Evolutionary conservation across 1,284 basidiomycete species (phyloP).

Genomic region (Clitocybe nebularis): DNA sequence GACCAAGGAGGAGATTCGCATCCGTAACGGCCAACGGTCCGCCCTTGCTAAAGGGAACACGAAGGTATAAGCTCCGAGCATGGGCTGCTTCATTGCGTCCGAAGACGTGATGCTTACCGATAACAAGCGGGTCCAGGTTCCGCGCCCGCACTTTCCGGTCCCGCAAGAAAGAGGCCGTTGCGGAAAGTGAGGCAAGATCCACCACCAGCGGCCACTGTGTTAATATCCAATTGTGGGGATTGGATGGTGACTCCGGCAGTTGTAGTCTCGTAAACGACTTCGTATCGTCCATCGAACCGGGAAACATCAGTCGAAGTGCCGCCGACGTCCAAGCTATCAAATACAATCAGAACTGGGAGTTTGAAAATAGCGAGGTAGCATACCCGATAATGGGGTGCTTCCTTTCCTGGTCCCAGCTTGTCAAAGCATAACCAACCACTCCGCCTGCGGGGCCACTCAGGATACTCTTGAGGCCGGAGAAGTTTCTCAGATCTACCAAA

Average conservation of each 20-base stretch:
- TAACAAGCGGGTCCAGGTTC: conserved; percentile 85
- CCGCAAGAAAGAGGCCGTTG: conserved; percentile 81
- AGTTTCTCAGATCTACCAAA: conserved; percentile 79
- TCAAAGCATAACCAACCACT: conserved; percentile 84
- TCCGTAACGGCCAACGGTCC: conserved; percentile 85
- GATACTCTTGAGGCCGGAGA: conserved; percentile 86
- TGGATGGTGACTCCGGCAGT: conserved; percentile 90
- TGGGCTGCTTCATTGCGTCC: too few relatives aligned
- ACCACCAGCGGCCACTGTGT: conserved; percentile 86
- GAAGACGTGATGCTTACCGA: conserved; percentile 38
- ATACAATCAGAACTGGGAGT: not conserved
- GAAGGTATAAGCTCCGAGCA: not conserved
- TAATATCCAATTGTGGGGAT: conserved; percentile 84
- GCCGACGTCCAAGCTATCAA: conserved; percentile 67
- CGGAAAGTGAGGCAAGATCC: conserved; percentile 80
- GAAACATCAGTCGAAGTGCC: conserved; percentile 92
- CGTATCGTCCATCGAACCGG: conserved; percentile 81
- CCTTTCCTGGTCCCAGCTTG: conserved; percentile 71
- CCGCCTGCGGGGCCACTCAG: conserved; percentile 87
- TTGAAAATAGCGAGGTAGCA: conserved; percentile 19
- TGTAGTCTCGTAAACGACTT: conserved; percentile 87
- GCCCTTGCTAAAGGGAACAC: conserved; percentile 56
- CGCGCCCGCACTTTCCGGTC: conserved; percentile 81
- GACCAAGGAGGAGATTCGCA: conserved; percentile 80
- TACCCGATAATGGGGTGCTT: conserved; percentile 74